phyloP scores from a whole-genome alignment of 1,284 basidiomycete species.

The Spongiforma sp. region DNA sequence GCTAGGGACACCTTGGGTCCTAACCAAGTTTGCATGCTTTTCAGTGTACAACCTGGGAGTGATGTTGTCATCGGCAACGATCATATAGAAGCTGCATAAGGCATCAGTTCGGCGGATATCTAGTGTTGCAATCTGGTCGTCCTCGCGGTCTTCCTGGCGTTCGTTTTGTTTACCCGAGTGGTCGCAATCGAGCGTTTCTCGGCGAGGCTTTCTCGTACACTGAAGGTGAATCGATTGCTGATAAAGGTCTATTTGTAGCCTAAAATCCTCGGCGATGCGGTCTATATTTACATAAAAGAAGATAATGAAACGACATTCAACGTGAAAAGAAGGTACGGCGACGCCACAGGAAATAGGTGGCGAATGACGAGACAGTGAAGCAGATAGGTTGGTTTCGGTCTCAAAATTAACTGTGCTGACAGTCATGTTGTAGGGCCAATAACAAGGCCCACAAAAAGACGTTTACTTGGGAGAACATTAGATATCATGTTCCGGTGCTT shows the following conservation, averaged over 20 bases:
- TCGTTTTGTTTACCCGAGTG: slow-evolving; percentile 70
- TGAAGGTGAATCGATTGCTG: too few species aligned
- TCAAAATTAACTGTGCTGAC: too few species aligned
- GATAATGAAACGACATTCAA: slow-evolving; percentile 70
- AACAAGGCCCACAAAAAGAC: slow-evolving; percentile 47
- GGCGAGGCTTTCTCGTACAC: slow-evolving; percentile 45
- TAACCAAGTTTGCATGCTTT: slow-evolving; percentile 73
- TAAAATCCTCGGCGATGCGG: slow-evolving; percentile 50
- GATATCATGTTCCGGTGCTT: slow-evolving; percentile 77
- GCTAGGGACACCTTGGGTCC: slow-evolving; percentile 55
- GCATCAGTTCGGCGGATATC: slow-evolving; percentile 54
- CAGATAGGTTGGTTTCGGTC: neutral
- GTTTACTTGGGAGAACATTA: slow-evolving; percentile 75
- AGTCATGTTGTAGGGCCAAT: too few species aligned
- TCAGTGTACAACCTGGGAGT: slow-evolving; percentile 58
- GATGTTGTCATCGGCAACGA: slow-evolving; percentile 53
- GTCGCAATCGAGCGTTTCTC: slow-evolving; percentile 67
- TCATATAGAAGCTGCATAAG: slow-evolving; percentile 67
- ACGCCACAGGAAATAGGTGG: slow-evolving; percentile 35
- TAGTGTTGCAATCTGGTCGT: slow-evolving; percentile 68
- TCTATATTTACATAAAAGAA: slow-evolving; percentile 75
- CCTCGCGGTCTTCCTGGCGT: slow-evolving; percentile 64
- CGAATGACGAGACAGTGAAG: slow-evolving; percentile 21
- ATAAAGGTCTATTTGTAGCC: slow-evolving; percentile 43
- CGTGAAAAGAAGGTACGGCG: slow-evolving; percentile 56